Base-by-base conservation (phyloP, 1,139 yeast genomes). In the Kodamaea anthophila region DNA sequence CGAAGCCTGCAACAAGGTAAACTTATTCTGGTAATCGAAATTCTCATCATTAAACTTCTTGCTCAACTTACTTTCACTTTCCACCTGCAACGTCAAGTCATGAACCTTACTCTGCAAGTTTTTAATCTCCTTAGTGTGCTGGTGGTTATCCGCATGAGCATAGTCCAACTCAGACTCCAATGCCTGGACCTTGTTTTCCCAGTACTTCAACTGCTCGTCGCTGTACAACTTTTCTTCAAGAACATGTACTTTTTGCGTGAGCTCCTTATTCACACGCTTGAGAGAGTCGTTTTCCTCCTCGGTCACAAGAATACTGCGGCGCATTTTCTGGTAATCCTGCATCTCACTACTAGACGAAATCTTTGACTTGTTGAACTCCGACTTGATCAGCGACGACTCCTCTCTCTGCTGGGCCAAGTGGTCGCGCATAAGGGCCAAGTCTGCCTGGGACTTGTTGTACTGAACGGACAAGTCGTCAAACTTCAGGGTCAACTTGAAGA, bases 21-120 rank as follows among this genome's bases (percentile, higher is more conserved):
- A 51, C 37, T 70, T 60, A 34, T 68, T 66, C 32, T 65, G 70
- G 40, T 48, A 64, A 31, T 62, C 65, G 45, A 67, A 67, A 44
- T 65, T 67, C 40, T 66, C 73, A 42, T 65, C 70, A 39, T 66
- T 66, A 38, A 65, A 67, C 38, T 56, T 60, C 46, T 66, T 66
- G 28, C 62, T 51, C 27, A 64, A 53, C 30, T 47, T 54, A 4
- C 54, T 37, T 39, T 65, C 70, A 38, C 60, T 63, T 10, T 53
- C 61, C 13, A 52, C 50, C 21, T 63, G 51, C 13, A 60, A 58
- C 18, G 63, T 56, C 24, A 69, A 49, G 26, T 61, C 61, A 24
- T 59, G 55, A 15, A 60, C 44, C 14, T 51, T 50, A 37, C 64
- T 53, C 34, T 61, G 61, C 22, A 61, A 49, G 16, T 37, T 43